These are phyloP conservation scores for Linnemannia zychae DNA, from an alignment of 192 early-diverging fungal species.

Conservation along the genomic window DNA sequence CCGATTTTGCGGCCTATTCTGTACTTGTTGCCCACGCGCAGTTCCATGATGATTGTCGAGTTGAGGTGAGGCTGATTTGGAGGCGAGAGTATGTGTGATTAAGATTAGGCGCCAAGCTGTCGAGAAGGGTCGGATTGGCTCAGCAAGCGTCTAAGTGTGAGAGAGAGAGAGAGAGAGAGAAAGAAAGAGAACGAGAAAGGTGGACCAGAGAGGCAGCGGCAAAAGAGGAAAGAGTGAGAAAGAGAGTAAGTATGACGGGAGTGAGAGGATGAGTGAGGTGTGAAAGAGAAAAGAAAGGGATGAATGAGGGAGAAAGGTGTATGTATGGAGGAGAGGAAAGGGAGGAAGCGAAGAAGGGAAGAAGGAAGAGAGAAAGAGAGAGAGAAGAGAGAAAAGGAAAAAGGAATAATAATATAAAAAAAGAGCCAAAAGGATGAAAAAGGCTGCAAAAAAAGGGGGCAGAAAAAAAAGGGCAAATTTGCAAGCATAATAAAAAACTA, in stretches of 20 bases:
- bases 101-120: slow-evolving; percentile 4
- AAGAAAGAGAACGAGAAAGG: background rate
- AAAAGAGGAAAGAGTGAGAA: background rate
- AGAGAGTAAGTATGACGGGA: background rate
- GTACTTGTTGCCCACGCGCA: slow-evolving; percentile 95
- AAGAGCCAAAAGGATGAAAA: background rate
- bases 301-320: background rate
- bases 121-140: background rate
- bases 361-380: background rate
- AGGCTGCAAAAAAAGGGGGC: background rate
- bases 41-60: slow-evolving; percentile 69
- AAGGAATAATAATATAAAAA: background rate
- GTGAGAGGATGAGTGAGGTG: background rate
- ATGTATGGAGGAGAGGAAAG: background rate
- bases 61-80: background rate
- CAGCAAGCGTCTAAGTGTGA: background rate
- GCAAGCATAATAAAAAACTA: background rate
- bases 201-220: background rate
- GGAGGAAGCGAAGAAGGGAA: background rate
- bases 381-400: background rate
- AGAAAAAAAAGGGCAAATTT: background rate
- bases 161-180: background rate
- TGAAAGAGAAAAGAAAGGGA: background rate
- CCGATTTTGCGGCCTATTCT: slow-evolving; percentile 97
- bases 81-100: background rate